Evolutionary conservation across 2,329 filamentous ascomycete species (phyloP), one percentile per base, ranked within the genome.

Genomic region (Verticillium nonalfalfae): DNA sequence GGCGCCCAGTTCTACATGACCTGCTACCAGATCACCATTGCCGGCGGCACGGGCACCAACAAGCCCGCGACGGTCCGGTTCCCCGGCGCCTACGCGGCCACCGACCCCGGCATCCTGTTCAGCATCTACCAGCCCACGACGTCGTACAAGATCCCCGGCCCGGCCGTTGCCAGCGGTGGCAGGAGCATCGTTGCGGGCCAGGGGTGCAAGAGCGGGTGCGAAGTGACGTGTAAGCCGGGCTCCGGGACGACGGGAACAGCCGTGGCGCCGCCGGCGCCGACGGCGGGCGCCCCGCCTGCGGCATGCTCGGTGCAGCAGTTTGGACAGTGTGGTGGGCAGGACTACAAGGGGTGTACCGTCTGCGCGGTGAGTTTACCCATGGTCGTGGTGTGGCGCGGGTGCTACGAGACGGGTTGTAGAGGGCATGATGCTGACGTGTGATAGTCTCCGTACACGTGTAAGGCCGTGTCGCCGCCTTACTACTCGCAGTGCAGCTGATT

Each of bases 101-200:
- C 64, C 15, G 77, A 82, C 64, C 76, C 79, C 0, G 79, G 79
- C 11, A 79, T 82, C 61, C 70, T 75, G 34, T 70, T 81, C 66
- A 79, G 80, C 68, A 81, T 82, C 64, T 78, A 81, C 69, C 68
- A 72, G 9, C 70, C 74, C 56, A 64, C 80, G 60, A 66, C 65
- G 21, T 71, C 66, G 1, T 81, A 81, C 61, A 67, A 73, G 5
- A 76, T 76, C 4, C 79, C 79, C 1, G 79, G 79, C 3, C 78
- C 78, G 2, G 66, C 71, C 1, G 78, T 81, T 33, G 71, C 76
- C 59, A 63, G 75, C 0, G 71, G 72, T n/a, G 79, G 79, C 1
- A 71, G 72, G 2, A 76, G 73, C 5, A 76, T 76, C 69, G 64
- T 62, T 4, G 74, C 78, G 13, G 78, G 78, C 15, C 73, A 73